Conservation (phyloP, 176 grass and related monocot species). For the Thinopyrum elongatum region DNA sequence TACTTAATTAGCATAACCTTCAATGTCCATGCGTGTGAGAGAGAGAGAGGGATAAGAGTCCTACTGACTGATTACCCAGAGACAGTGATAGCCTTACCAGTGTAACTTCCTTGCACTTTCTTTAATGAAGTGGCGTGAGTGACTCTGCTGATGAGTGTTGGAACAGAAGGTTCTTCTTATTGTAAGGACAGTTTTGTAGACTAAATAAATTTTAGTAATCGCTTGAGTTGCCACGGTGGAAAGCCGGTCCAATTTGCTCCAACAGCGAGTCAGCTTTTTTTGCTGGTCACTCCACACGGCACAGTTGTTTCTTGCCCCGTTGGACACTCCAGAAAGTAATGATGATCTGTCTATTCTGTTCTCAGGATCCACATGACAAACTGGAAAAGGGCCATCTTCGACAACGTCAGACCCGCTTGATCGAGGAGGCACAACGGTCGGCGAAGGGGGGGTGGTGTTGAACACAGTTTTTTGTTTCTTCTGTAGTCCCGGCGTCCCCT, state of each 20-base stretch:
- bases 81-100: constrained; percentile 31
- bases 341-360: too few species aligned
- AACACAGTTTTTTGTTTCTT: too few species aligned
- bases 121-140: constrained; percentile 44
- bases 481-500: too few species aligned
- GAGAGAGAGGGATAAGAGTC: constrained; percentile 6
- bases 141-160: constrained; percentile 24
- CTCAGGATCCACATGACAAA: too few species aligned
- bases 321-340: constrained; percentile 29
- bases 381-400: too few species aligned
- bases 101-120: constrained; percentile 5
- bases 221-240: constrained; percentile 41
- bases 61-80: background rate
- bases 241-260: constrained; percentile 37
- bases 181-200: constrained; percentile 16
- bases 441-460: too few species aligned
- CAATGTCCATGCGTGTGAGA: background rate
- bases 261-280: constrained; percentile 33
- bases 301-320: constrained; percentile 7
- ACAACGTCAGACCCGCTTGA: too few species aligned
- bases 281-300: constrained; percentile 17
- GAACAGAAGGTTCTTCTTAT: constrained; percentile 31
- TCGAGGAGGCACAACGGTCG: too few species aligned
- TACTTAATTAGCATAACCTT: constrained; percentile 9
- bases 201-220: constrained; percentile 31